Evolutionary conservation across 148 eudicot species (phyloP), one percentile per base, ranked within the genome.

Genomic region (Dysphania ambrosioides): DNA sequence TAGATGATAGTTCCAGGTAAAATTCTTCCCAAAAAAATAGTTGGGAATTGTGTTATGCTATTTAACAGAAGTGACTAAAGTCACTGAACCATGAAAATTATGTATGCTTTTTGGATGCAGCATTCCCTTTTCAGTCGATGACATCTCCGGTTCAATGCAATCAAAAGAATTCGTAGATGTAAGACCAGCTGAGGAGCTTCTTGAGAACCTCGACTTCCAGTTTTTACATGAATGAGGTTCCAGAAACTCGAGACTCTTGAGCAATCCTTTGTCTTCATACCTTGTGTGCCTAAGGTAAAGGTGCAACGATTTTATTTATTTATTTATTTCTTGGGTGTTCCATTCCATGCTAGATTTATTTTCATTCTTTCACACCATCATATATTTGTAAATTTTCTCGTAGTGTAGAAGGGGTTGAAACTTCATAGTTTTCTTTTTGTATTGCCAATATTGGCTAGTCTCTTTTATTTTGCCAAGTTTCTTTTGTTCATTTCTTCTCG

Each of bases 1-100:
- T 93, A 86, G 98, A 93, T 70, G 97, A 95, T 77, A 88, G 89
- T 90, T 92, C 99, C 83, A 89, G 99, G 99, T 95, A 68, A 79
- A 62, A 8, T 1, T n/a, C n/a, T n/a, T n/a, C n/a, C n/a, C 3
- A 47, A 47, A 47, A 13, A 47, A 12, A 6, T 47, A n/a, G n/a
- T n/a, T n/a, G 21, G 53, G 4, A 2, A 6, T 57, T 29, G 27
- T 27, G 30, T 30, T n/a, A 15, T 16, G 62, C 41, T 9, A 38
- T 27, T 29, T 30, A 29, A 6, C 29, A 24, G 36, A 38, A 66
- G 6, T 47, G 53, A 47, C 53, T n/a, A n/a, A n/a, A n/a, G n/a
- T n/a, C n/a, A n/a, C n/a, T 12, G 27, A 34, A 31, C 63, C 16
- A 24, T 78, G 27, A 8, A 41, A 41, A 38, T 72, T 34, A 31